phyloP scores from a whole-genome alignment of 169 alveolate species.

The Eimeria brunetti region DNA sequence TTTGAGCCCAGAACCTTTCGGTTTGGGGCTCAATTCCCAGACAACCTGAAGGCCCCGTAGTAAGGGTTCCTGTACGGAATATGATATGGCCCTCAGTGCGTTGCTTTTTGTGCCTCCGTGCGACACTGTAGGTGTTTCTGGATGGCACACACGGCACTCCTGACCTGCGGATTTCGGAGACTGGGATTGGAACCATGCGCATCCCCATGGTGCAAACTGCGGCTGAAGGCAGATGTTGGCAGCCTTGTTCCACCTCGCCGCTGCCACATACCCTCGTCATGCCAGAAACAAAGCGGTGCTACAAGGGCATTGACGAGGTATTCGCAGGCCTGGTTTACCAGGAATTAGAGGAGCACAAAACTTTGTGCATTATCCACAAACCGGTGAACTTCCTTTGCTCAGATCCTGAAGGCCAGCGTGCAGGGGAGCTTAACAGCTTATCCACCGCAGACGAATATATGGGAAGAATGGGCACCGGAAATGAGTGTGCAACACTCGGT shows the following conservation, averaged over 20 bases:
- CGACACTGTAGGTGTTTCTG: slow-evolving; percentile 61
- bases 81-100: not conserved
- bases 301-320: slow-evolving; percentile 63
- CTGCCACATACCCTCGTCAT: not conserved
- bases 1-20: too few species aligned
- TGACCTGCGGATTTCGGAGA: slow-evolving; percentile 66
- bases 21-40: too few species aligned
- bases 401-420: not conserved
- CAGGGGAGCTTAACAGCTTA: not conserved
- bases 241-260: not conserved
- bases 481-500: not conserved
- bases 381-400: not conserved
- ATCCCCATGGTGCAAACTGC: not conserved
- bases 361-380: slow-evolving; percentile 55
- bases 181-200: slow-evolving; percentile 8
- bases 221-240: not conserved
- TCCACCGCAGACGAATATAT: not conserved
- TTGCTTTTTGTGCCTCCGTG: not conserved
- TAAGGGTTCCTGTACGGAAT: not conserved
- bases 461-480: not conserved
- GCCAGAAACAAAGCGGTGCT: slow-evolving; percentile 31
- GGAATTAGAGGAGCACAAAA: slow-evolving; percentile 54
- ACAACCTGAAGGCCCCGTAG: not conserved
- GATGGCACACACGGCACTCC: slow-evolving; percentile 70
- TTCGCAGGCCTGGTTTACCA: slow-evolving; percentile 64